A percentile compares a stretch with the other conserved stretches of the same genome.
Evolutionary conservation across 2,329 filamentous ascomycete genomes (phyloP).

Genomic region (Thelonectria rubi): DNA sequence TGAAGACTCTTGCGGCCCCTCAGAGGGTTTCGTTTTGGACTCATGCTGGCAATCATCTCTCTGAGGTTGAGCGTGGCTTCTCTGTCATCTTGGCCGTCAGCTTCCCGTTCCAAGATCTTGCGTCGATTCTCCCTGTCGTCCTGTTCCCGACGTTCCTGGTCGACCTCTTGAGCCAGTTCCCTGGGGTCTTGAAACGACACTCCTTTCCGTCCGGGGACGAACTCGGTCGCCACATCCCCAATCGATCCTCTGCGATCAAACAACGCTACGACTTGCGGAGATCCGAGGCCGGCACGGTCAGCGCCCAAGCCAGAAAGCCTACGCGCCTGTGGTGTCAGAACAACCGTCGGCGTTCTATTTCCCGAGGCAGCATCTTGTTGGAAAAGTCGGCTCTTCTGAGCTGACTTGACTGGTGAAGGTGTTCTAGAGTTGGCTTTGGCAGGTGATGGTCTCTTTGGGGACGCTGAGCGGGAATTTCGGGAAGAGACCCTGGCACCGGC

Average conservation of each 20-base stretch:
- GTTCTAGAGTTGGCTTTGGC: conserved; percentile 34
- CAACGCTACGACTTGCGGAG: conserved; percentile 75
- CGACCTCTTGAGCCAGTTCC: conserved; percentile 68
- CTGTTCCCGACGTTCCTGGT: conserved; percentile 67
- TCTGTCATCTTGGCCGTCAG: conserved; percentile 58
- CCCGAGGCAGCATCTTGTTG: conserved; percentile 63
- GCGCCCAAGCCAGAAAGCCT: conserved; percentile 74
- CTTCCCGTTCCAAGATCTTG: conserved; percentile 64
- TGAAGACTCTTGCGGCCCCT: conserved; percentile 79
- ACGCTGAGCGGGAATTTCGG: conserved; percentile 31
- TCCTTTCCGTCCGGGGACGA: conserved; percentile 63
- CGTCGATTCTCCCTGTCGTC: conserved; percentile 68
- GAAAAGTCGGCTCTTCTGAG: conserved; percentile 57
- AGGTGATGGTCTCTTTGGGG: conserved; percentile 30
- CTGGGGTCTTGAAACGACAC: conserved; percentile 74
- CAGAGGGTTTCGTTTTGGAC: conserved; percentile 75
- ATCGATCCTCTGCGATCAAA: conserved; percentile 78
- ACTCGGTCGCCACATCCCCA: conserved; percentile 70
- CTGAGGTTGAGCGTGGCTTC: conserved; percentile 74
- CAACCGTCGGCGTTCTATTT: conserved; percentile 67
- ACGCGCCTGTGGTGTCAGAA: conserved; percentile 62
- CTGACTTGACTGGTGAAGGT: conserved; percentile 37
- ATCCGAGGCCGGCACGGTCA: conserved; percentile 77
- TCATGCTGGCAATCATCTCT: conserved; percentile 81
- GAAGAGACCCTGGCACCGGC: conserved; percentile 23